Evolutionary conservation across 768 basidiomycete species (phyloP).

Genomic region (Lactarius evosmus): DNA sequence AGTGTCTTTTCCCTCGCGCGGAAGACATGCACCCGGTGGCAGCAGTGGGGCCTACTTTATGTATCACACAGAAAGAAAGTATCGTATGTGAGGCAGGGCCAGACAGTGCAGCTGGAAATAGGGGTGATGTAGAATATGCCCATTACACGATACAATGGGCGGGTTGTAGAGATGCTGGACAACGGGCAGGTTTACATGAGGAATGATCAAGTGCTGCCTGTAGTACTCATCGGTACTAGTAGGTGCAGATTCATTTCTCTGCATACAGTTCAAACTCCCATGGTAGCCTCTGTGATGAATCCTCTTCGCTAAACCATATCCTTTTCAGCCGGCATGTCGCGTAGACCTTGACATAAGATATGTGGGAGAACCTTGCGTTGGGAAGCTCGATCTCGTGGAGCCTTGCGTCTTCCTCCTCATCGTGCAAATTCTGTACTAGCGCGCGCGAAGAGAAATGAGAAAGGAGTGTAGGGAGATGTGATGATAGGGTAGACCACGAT

Average conservation of each 20-base stretch:
- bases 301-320: constrained; percentile 68
- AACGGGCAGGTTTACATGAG: constrained; percentile 15
- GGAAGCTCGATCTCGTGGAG: constrained; percentile 38
- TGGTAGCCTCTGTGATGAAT: constrained; percentile 47
- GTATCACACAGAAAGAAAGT: constrained; percentile 51
- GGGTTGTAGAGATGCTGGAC: background rate
- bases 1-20: constrained; percentile 47
- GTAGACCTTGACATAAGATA: constrained; percentile 71
- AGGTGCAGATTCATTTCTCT: constrained; percentile 13
- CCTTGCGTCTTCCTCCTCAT: constrained; percentile 30
- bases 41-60: constrained; percentile 33
- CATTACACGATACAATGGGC: constrained; percentile 74
- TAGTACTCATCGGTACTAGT: background rate
- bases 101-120: constrained; percentile 32
- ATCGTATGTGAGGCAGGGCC: constrained; percentile 51
- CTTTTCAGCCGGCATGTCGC: constrained; percentile 73
- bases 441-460: constrained; percentile 57
- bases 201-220: background rate
- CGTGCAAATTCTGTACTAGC: constrained; percentile 30
- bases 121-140: constrained; percentile 61
- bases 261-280: constrained; percentile 76
- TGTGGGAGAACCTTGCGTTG: constrained; percentile 56
- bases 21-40: constrained; percentile 12
- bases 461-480: constrained; percentile 59
- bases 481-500: constrained; percentile 61